Conservation (phyloP, 2,329 filamentous ascomycete genomes). For the Pyrenochaeta sp. region DNA sequence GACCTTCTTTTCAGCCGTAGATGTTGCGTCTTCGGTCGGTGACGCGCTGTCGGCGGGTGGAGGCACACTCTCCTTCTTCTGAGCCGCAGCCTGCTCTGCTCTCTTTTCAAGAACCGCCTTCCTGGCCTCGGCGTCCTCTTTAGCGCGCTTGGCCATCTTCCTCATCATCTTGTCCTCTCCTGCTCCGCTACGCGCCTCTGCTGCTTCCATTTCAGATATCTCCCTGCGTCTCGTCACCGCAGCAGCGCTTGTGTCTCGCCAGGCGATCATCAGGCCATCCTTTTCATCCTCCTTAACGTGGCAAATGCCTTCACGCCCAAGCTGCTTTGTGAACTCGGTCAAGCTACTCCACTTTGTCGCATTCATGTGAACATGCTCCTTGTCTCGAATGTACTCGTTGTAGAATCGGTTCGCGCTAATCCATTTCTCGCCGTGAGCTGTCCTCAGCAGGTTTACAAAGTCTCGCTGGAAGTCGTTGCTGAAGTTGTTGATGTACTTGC, state of each 20-base stretch:
- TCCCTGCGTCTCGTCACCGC: constrained; percentile 82
- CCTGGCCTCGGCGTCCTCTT: constrained; percentile 59
- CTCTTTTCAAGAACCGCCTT: constrained; percentile 52
- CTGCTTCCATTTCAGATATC: constrained; percentile 79
- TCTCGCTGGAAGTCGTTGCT: constrained; percentile 81
- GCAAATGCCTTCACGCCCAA: constrained; percentile 87
- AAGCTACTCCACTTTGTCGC: constrained; percentile 86
- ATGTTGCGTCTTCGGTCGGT: constrained; percentile 37
- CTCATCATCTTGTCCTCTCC: constrained; percentile 82
- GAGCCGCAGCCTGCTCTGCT: constrained; percentile 44
- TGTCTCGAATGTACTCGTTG: constrained; percentile 82
- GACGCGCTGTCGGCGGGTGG: constrained; percentile 38
- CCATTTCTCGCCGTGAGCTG: constrained; percentile 88
- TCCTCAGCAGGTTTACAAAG: constrained; percentile 78
- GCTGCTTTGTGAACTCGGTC: constrained; percentile 86
- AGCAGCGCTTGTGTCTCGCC: constrained; percentile 91
- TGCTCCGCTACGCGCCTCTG: constrained; percentile 91
- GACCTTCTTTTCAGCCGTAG: constrained; percentile 45
- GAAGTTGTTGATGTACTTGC: constrained; percentile 83
- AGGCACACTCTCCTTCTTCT: constrained; percentile 48
- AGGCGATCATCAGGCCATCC: constrained; percentile 85
- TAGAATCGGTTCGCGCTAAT: constrained; percentile 94
- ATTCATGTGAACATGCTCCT: constrained; percentile 87
- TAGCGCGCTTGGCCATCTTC: constrained; percentile 82
- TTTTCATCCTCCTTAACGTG: constrained; percentile 83